These are phyloP conservation scores for Ustanciosporium gigantosporum DNA, from an alignment of 1,284 basidiomycete species.

Conservation along the genomic window DNA sequence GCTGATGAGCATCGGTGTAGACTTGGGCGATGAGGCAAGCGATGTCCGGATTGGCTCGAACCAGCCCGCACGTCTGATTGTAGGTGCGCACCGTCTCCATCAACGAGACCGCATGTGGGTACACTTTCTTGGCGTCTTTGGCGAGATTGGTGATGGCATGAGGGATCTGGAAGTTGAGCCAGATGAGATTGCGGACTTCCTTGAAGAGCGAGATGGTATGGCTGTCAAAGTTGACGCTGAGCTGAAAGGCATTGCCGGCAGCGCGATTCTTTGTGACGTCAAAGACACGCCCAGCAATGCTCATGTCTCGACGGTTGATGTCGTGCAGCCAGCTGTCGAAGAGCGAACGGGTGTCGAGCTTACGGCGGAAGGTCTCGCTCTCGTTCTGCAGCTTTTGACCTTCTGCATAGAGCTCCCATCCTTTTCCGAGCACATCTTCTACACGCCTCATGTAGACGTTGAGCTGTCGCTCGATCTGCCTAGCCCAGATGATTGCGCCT, in stretches of 20 bases:
- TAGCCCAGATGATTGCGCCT: conserved; percentile 96
- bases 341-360: conserved; percentile 89
- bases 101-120: conserved; percentile 88
- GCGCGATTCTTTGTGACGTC: conserved; percentile 81
- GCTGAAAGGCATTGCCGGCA: conserved; percentile 68
- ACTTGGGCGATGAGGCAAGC: conserved; percentile 70
- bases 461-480: conserved; percentile 95
- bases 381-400: conserved; percentile 95
- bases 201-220: conserved; percentile 98
- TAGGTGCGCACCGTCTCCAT: conserved; percentile 98
- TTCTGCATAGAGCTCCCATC: conserved; percentile 98
- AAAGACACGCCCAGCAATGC: conserved; percentile 91
- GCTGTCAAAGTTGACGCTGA: conserved; percentile 94
- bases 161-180: conserved; percentile 93
- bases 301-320: conserved; percentile 84
- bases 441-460: conserved; percentile 99
- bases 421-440: conserved; percentile 95
- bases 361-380: conserved; percentile 86
- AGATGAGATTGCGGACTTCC: conserved; percentile 91
- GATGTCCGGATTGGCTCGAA: conserved; percentile 80
- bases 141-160: conserved; percentile 93
- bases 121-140: conserved; percentile 95
- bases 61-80: conserved; percentile 86
- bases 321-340: conserved; percentile 96
- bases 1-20: conserved; percentile 45